Evolutionary conservation across 164 flowering plant genomes (phyloP).

Genomic region (Liriodendron chinense): DNA sequence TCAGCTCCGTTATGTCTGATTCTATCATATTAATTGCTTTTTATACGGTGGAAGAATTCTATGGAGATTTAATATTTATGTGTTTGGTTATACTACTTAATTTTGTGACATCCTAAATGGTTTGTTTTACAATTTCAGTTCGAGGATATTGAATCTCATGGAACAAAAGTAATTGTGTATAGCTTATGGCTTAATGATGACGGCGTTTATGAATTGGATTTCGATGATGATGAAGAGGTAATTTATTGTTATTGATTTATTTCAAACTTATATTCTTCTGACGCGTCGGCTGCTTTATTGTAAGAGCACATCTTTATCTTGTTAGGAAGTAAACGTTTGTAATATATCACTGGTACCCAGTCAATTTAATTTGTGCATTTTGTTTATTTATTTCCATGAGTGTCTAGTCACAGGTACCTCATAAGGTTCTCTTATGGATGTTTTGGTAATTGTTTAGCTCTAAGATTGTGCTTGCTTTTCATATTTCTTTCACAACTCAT

Average conservation of each 20-base stretch:
- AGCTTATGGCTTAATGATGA: conserved; percentile 96
- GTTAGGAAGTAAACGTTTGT: not conserved
- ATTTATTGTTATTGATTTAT: conserved; percentile 3
- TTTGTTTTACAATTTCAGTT: conserved; percentile 45
- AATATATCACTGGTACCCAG: not conserved
- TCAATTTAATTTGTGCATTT: not conserved
- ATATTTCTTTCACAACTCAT: no score
- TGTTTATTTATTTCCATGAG: no score
- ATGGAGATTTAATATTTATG: not conserved
- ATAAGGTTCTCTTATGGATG: no score
- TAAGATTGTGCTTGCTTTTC: no score
- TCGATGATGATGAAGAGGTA: conserved; percentile 88
- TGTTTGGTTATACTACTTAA: not conserved
- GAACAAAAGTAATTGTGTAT: conserved; percentile 77
- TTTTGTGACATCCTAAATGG: not conserved
- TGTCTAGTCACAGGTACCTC: no score
- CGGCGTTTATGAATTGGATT: conserved; percentile 78
- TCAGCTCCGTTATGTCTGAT: not conserved
- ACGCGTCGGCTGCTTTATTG: not conserved
- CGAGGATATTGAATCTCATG: conserved; percentile 76
- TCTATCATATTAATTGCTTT: not conserved
- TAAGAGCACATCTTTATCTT: not conserved
- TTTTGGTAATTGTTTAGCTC: no score
- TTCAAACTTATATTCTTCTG: not conserved
- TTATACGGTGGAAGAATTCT: not conserved